phyloP scores from a whole-genome alignment of 2,329 filamentous ascomycete genomes.

The Penicillium sp. region DNA sequence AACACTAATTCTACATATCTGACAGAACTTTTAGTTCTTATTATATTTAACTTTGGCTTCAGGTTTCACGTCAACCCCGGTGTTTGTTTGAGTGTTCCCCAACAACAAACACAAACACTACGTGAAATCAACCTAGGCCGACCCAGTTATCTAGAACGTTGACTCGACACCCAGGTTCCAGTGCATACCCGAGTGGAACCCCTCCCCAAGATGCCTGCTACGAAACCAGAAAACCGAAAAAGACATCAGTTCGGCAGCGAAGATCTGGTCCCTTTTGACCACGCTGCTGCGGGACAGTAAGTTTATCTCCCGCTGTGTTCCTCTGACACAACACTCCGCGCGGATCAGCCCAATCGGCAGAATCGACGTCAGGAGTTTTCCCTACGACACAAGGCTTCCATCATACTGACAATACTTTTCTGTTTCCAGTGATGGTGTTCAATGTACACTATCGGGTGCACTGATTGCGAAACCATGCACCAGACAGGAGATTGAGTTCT shows the following conservation, averaged over 20 bases:
- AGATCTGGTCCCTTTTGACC: slow-evolving; percentile 45
- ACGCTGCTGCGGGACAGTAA: slow-evolving; percentile 50
- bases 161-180: background rate
- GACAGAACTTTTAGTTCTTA: too few species aligned
- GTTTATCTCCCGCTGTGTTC: slow-evolving; percentile 22
- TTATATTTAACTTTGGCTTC: too few species aligned
- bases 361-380: background rate
- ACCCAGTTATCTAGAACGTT: background rate
- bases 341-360: background rate
- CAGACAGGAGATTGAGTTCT: slow-evolving; percentile 79
- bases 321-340: slow-evolving; percentile 9
- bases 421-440: slow-evolving; percentile 72
- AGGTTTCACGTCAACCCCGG: too few species aligned
- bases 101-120: too few species aligned
- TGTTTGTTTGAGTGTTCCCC: too few species aligned
- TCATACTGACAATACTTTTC: slow-evolving; percentile 7
- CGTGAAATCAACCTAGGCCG: too few species aligned
- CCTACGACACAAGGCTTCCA: background rate
- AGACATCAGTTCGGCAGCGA: slow-evolving; percentile 36
- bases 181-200: background rate
- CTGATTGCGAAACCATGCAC: slow-evolving; percentile 95
- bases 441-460: slow-evolving; percentile 76
- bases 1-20: too few species aligned
- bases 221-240: slow-evolving; percentile 34
- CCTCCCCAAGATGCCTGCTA: slow-evolving; percentile 28